These are phyloP conservation scores for Nematocida parisii DNA, from an alignment of 371 early-diverging fungal genomes.

Conservation along the genomic window DNA sequence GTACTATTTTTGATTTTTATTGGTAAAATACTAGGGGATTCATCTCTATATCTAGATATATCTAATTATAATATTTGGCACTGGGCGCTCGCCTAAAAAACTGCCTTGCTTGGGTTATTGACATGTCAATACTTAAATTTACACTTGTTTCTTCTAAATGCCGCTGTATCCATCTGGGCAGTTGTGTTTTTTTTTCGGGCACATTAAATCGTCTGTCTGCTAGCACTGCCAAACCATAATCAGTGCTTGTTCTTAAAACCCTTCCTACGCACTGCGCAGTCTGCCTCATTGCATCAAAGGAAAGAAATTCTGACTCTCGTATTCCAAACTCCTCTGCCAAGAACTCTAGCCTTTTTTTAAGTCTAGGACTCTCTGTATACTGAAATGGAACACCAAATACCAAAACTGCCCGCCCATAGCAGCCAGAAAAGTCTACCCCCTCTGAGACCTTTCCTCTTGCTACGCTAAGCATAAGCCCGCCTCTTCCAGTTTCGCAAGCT, in stretches of 20 bases:
- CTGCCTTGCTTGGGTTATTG: slow-evolving; percentile 82
- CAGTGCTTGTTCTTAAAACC: slow-evolving; percentile 91
- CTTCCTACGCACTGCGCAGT: slow-evolving; percentile 95
- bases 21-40: not conserved
- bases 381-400: slow-evolving; percentile 92
- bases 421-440: slow-evolving; percentile 98
- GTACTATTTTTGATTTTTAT: not conserved
- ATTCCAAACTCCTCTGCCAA: slow-evolving; percentile 84
- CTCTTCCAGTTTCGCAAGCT: slow-evolving; percentile 95
- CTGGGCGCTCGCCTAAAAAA: slow-evolving; percentile 87
- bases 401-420: slow-evolving; percentile 89
- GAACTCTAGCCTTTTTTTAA: slow-evolving; percentile 84
- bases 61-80: slow-evolving; percentile 30
- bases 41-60: too few species aligned
- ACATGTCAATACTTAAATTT: slow-evolving; percentile 95
- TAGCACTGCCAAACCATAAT: slow-evolving; percentile 98
- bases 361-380: slow-evolving; percentile 87
- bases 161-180: slow-evolving; percentile 93
- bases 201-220: slow-evolving; percentile 93
- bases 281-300: slow-evolving; percentile 98
- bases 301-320: slow-evolving; percentile 92
- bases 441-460: slow-evolving; percentile 98
- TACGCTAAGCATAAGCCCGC: slow-evolving; percentile 93
- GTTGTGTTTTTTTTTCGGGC: slow-evolving; percentile 84
- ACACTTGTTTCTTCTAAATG: slow-evolving; percentile 81